These are phyloP conservation scores for Zymoseptoria crescenta DNA, from an alignment of 2,329 filamentous ascomycete species.

Conservation along the genomic window DNA sequence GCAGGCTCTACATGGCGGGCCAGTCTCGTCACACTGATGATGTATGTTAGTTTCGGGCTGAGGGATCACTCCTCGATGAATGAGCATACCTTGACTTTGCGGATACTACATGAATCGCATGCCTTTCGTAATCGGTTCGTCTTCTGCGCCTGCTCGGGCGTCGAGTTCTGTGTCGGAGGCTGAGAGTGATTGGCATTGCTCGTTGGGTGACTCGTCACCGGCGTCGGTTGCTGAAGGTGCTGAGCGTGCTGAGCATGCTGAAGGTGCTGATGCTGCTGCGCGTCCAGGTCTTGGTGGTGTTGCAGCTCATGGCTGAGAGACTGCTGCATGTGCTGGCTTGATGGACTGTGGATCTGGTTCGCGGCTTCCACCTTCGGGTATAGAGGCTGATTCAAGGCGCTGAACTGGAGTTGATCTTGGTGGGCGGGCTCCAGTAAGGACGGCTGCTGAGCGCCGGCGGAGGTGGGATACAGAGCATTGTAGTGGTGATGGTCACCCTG, in stretches of 20 bases:
- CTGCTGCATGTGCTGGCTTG: conserved; percentile 26
- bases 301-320: conserved; percentile 24
- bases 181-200: conserved; percentile 17
- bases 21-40: conserved; percentile 55
- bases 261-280: conserved; percentile 24
- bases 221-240: conserved; percentile 21
- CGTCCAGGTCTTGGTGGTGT: conserved; percentile 23
- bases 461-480: conserved; percentile 26
- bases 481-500: conserved; percentile 30
- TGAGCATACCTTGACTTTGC: conserved; percentile 32
- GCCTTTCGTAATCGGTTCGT: conserved; percentile 34
- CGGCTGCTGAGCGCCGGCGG: conserved; percentile 26
- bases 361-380: conserved; percentile 30
- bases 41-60: neutral
- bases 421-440: conserved; percentile 26
- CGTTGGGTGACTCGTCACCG: conserved; percentile 19
- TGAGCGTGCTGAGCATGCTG: conserved; percentile 19
- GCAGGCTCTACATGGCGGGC: conserved; percentile 60
- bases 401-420: conserved; percentile 29
- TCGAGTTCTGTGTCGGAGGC: conserved; percentile 15
- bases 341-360: conserved; percentile 18
- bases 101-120: conserved; percentile 34
- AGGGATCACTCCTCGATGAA: neutral
- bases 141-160: conserved; percentile 25
- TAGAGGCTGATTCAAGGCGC: conserved; percentile 26